Evolutionary conservation across 768 basidiomycete genomes (phyloP).

Genomic region (Russula compacta): DNA sequence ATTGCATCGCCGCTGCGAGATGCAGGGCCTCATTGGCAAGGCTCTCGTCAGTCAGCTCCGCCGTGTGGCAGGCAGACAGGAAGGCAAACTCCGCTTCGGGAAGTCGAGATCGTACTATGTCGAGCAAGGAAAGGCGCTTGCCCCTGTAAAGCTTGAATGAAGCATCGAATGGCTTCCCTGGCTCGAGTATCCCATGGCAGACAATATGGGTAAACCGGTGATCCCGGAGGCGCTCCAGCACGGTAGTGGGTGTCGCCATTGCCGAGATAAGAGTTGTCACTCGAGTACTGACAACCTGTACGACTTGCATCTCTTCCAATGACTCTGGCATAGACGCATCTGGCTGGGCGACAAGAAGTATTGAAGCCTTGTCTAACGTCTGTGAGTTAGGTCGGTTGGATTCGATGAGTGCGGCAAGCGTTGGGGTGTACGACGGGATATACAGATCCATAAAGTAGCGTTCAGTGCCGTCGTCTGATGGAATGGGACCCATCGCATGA

Average conservation of each 20-base stretch:
- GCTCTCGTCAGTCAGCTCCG: not conserved
- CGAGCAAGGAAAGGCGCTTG: not conserved
- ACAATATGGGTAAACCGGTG: not conserved
- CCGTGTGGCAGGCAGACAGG: not conserved
- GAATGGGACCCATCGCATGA: constrained; percentile 4
- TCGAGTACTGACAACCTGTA: not conserved
- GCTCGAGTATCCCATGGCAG: not conserved
- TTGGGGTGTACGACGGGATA: not conserved
- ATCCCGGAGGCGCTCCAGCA: not conserved
- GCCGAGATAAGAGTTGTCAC: not conserved
- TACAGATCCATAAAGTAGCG: not conserved
- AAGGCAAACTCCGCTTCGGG: not conserved
- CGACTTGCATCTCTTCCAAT: not conserved
- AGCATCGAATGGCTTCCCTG: not conserved
- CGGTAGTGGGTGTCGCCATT: not conserved
- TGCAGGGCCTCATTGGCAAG: not conserved
- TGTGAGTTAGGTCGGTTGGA: not conserved
- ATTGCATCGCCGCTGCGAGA: not conserved
- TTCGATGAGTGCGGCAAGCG: not conserved
- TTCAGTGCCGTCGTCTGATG: not conserved
- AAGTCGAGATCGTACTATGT: not conserved
- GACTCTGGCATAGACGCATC: not conserved
- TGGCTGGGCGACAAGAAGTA: not conserved
- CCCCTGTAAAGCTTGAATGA: not conserved
- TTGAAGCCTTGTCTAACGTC: not conserved